These are phyloP conservation scores for Fusarium sp. DNA, from an alignment of 2,329 filamentous ascomycete species.

Conservation along the genomic window DNA sequence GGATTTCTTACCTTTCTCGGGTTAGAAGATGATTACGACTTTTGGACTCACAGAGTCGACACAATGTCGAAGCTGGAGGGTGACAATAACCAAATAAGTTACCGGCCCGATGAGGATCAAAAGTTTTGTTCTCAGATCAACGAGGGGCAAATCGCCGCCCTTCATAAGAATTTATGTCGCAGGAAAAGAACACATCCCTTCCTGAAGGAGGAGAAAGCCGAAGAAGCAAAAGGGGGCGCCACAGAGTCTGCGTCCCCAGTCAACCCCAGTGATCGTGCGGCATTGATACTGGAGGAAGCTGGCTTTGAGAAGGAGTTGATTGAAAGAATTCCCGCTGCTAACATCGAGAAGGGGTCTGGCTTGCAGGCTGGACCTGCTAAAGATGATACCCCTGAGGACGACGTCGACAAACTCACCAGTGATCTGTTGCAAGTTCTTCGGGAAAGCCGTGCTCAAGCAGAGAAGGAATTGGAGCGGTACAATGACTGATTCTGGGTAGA, in stretches of 20 bases:
- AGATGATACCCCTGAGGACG: not conserved
- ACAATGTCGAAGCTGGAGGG: not conserved
- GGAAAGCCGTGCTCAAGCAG: not conserved
- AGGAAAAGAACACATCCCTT: slow-evolving; percentile 6
- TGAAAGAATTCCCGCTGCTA: not conserved
- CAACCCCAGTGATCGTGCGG: not conserved
- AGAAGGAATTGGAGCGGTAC: not conserved
- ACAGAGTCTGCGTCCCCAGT: not conserved
- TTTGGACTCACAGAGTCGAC: slow-evolving; percentile 14
- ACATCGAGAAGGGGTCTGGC: not conserved
- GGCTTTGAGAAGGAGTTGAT: not conserved
- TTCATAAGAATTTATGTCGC: slow-evolving; percentile 9
- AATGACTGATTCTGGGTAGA: not conserved
- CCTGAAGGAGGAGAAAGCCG: not conserved
- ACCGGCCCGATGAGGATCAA: not conserved
- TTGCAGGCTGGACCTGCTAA: not conserved
- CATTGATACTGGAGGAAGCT: not conserved
- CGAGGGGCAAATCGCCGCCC: not conserved
- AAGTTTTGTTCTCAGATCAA: not conserved
- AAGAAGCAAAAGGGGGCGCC: not conserved
- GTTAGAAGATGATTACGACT: slow-evolving; percentile 20
- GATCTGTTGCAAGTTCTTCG: not conserved
- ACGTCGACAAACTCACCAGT: not conserved
- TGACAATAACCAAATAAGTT: not conserved
- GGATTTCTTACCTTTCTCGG: slow-evolving; percentile 27